Conservation (phyloP, 805 yeast genomes). For the Metschnikowia similis region DNA sequence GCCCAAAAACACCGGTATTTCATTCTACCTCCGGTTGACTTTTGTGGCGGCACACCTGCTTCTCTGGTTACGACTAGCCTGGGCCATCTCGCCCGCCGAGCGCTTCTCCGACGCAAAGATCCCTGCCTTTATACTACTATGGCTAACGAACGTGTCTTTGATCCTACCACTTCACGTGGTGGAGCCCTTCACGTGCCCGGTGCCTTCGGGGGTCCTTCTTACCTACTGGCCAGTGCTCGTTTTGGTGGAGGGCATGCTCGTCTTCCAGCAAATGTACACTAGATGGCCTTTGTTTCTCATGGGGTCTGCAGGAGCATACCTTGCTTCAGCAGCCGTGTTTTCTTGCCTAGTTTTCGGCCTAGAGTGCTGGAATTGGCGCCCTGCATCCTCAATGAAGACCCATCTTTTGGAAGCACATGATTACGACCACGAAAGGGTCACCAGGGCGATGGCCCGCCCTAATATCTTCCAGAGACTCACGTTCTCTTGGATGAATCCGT, state of each 20-base stretch:
- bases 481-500: constrained; percentile 46
- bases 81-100: constrained; percentile 19
- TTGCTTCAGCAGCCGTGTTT: constrained; percentile 17
- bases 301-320: constrained; percentile 5
- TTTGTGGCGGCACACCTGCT: constrained; percentile 19
- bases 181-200: constrained; percentile 38
- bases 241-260: constrained; percentile 17
- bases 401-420: neutral
- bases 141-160: constrained; percentile 5
- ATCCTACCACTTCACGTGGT: constrained; percentile 41
- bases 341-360: constrained; percentile 30
- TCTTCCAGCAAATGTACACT: constrained; percentile 26
- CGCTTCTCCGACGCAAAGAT: constrained; percentile 21
- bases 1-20: constrained; percentile 24
- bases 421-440: constrained; percentile 16
- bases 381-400: constrained; percentile 16
- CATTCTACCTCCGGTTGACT: constrained; percentile 19
- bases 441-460: constrained; percentile 17
- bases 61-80: constrained; percentile 9
- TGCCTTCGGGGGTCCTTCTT: constrained; percentile 36
- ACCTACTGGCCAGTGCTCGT: constrained; percentile 36
- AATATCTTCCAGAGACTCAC: constrained; percentile 38
- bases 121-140: constrained; percentile 13
- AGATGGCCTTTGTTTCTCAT: constrained; percentile 19
- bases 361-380: constrained; percentile 38